Evolutionary conservation across 1,139 yeast genomes (phyloP), one percentile per base, ranked within the genome.

Genomic region (Yarrowia galli): DNA sequence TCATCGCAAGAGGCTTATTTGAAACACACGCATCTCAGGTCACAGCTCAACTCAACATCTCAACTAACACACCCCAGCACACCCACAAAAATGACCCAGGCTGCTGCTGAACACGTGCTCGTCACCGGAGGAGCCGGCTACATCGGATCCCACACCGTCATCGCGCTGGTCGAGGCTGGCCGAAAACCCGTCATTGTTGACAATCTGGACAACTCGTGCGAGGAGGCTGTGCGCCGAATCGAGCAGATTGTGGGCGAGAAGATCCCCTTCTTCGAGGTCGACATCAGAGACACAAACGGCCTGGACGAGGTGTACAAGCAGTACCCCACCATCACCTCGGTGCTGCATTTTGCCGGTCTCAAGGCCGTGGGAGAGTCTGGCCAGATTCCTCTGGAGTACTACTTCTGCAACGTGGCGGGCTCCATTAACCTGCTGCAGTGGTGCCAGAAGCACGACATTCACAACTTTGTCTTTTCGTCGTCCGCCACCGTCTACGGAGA

Each of bases 41-140:
- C 45, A 43, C n/a, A n/a, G 43, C 10, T 13, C 18, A 18, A 42
- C 23, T 12, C 45, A 43, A 22, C 48, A 20, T 20, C 23, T 22
- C 28, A 20, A 43, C 28, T 22, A 20, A 12, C 32, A 28, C 28
- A 3, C 48, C 8, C 9, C 28, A 22, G n/a, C 46, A 53, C 40
- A n/a, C 36, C 16, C 16, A 20, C 8, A 8, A 56, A 23, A 16
- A 56, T 56, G 63, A 56, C 63, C 46, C 63, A 56, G 32, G 46
- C 56, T 48, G 53, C 38, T 46, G 35, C 43, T 10, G 54, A 54
- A 46, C 54, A 82, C 75, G 88, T 89, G 69, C 81, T 90, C 69
- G 93, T 91, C 43, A 89, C 96, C 40, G 96, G 96, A 61, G 96
- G 96, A 68, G 92, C 96, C 42, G 96, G 97, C 40, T 91, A 91